Evolutionary conservation across 2,329 filamentous ascomycete genomes (phyloP).

Genomic region (Emmonsiellopsis sp.): DNA sequence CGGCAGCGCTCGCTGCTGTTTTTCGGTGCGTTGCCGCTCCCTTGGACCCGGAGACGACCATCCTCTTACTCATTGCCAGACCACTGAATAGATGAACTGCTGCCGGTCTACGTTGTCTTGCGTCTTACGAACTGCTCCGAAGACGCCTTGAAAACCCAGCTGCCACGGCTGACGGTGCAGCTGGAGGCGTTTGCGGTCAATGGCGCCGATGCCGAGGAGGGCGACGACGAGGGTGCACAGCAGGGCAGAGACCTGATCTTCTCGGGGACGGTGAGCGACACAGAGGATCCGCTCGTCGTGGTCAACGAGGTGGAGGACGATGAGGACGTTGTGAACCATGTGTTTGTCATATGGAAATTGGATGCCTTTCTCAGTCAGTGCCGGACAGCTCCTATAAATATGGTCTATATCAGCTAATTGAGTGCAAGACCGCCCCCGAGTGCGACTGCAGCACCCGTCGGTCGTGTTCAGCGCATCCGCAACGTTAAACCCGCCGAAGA

Average conservation of each 20-base stretch:
- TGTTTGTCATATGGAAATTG: conserved; percentile 37
- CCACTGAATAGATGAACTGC: conserved; percentile 42
- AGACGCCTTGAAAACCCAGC: conserved; percentile 36
- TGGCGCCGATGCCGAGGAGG: conserved; percentile 30
- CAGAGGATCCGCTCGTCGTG: conserved; percentile 35
- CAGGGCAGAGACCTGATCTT: conserved; percentile 34
- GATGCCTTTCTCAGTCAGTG: conserved; percentile 32
- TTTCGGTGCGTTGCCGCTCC: conserved; percentile 33
- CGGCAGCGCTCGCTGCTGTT: conserved; percentile 43
- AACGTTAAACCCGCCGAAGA: conserved; percentile 35
- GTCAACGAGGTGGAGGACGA: conserved; percentile 34
- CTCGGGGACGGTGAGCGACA: conserved; percentile 27
- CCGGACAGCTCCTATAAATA: background rate
- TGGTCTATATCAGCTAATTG: background rate
- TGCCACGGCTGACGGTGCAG: conserved; percentile 40
- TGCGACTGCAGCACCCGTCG: conserved; percentile 46
- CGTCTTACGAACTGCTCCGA: conserved; percentile 42
- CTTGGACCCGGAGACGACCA: background rate
- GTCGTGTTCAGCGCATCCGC: conserved; percentile 45
- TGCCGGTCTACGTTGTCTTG: conserved; percentile 43
- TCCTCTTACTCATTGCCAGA: conserved; percentile 40
- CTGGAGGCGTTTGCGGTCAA: conserved; percentile 41
- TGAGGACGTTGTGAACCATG: conserved; percentile 27
- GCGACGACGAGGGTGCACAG: conserved; percentile 17
- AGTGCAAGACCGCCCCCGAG: conserved; percentile 33